Evolutionary conservation across 306 rosid species (phyloP), one percentile per base, ranked within the genome.

Genomic region (Vigna reflexopilosa): DNA sequence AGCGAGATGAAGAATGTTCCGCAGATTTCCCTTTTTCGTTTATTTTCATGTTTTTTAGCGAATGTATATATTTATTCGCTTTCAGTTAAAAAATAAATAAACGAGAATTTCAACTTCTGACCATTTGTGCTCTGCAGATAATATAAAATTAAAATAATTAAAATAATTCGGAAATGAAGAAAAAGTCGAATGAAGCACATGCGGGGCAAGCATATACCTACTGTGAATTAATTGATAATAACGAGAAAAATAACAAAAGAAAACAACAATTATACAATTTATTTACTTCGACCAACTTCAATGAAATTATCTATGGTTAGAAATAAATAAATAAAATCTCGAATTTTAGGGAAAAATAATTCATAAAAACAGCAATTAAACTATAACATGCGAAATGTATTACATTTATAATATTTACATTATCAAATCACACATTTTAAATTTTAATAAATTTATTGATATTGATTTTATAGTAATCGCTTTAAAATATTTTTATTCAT

Each of bases 1-100:
- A 59, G 48, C 61, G 47, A 34, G 75, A 71, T 12, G 72, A 70
- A 80, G 87, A 84, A 84, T 80, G 76, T 84, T 80, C 79, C 19
- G 66, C 72, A 76, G 79, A 80, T 75, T 80, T 22, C 79, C 78
- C 74, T 34, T 83, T 83, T 74, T 7, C 48, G 10, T 65, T 70
- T 19, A 15, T 14, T 56, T 72, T 22, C 26, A 3, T 28, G 42
- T 32, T 62, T 32, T 62, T 32, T 3, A 32, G 6, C 47, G 17
- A 34, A 34, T 32, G n/a, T 30, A 62, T 76, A 17, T 40, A 52
- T 63, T 9, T 51, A 19, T 38, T n/a, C 3, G 2, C 4, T 38
- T 76, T 44, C 4, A 32, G 4, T 11, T 22, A 20, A 57, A 57
- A 75, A 55, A 56, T 6, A 16, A 67, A 34, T 8, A 34, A 76